These are phyloP conservation scores for Meira miltonrushii DNA, from an alignment of 1,284 basidiomycete genomes.

Conservation along the genomic window DNA sequence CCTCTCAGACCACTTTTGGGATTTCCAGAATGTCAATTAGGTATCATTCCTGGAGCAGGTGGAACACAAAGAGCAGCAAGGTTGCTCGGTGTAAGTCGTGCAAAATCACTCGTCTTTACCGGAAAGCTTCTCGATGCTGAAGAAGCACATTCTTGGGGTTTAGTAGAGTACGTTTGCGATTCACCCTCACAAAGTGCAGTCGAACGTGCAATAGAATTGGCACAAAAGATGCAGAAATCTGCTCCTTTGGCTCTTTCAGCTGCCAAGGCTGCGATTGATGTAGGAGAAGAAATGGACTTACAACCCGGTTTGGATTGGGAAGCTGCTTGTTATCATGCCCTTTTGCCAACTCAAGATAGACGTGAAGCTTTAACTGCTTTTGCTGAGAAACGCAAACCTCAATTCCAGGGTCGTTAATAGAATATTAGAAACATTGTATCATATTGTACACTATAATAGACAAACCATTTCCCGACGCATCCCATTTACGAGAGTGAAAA, in stretches of 20 bases:
- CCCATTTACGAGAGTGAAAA: slow-evolving; percentile 4
- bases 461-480: not conserved
- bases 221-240: not conserved
- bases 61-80: slow-evolving; percentile 8
- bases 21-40: slow-evolving; percentile 65
- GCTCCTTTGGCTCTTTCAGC: slow-evolving; percentile 78
- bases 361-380: slow-evolving; percentile 82
- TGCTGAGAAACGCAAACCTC: slow-evolving; percentile 63
- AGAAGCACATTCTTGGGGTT: slow-evolving; percentile 71
- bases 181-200: not conserved
- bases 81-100: slow-evolving; percentile 35
- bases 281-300: slow-evolving; percentile 72
- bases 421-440: not conserved
- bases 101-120: slow-evolving; percentile 83
- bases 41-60: slow-evolving; percentile 73
- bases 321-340: slow-evolving; percentile 72
- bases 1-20: slow-evolving; percentile 67
- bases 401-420: slow-evolving; percentile 1
- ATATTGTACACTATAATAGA: slow-evolving; percentile 1
- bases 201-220: not conserved
- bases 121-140: slow-evolving; percentile 63
- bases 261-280: slow-evolving; percentile 79
- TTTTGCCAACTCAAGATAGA: slow-evolving; percentile 72
- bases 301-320: slow-evolving; percentile 75
- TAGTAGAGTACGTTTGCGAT: slow-evolving; percentile 67